Conservation (phyloP, 2,329 filamentous ascomycete genomes). For the Fusarium multiceps region DNA sequence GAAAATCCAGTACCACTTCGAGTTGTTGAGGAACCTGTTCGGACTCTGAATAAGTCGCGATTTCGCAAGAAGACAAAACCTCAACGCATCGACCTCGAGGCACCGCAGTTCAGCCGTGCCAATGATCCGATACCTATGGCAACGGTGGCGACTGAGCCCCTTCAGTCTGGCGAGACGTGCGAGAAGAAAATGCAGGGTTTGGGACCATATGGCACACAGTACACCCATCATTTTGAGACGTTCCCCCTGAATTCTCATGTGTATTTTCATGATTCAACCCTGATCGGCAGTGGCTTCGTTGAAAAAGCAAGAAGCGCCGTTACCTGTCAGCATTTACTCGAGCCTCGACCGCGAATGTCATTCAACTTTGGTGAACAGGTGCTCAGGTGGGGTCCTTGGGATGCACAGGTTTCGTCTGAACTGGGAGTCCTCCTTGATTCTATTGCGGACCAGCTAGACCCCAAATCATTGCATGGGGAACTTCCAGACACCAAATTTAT, state of each 20-base stretch:
- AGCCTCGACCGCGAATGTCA: constrained; percentile 50
- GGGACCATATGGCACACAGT: constrained; percentile 69
- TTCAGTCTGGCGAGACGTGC: constrained; percentile 26
- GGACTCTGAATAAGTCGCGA: constrained; percentile 44
- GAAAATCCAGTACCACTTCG: constrained; percentile 41
- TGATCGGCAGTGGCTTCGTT: constrained; percentile 67
- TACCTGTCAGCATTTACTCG: constrained; percentile 46
- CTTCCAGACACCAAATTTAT: constrained; percentile 29
- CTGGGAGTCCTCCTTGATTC: constrained; percentile 71
- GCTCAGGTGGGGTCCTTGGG: constrained; percentile 68
- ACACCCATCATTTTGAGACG: constrained; percentile 71
- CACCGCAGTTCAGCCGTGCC: constrained; percentile 64
- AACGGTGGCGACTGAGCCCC: constrained; percentile 13
- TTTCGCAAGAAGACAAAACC: constrained; percentile 59
- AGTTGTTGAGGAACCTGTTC: constrained; percentile 13
- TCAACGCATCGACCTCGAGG: constrained; percentile 59
- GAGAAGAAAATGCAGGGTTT: constrained; percentile 60
- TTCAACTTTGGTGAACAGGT: constrained; percentile 61
- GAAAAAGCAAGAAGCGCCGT: constrained; percentile 51
- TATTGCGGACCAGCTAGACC: constrained; percentile 60
- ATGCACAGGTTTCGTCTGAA: constrained; percentile 69
- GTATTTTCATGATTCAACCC: constrained; percentile 69
- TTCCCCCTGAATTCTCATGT: constrained; percentile 67
- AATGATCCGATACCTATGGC: constrained; percentile 60
- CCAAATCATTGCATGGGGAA: not conserved